Evolutionary conservation across 345 rosid genomes (phyloP).

Genomic region (Anastatica hierochuntica): DNA sequence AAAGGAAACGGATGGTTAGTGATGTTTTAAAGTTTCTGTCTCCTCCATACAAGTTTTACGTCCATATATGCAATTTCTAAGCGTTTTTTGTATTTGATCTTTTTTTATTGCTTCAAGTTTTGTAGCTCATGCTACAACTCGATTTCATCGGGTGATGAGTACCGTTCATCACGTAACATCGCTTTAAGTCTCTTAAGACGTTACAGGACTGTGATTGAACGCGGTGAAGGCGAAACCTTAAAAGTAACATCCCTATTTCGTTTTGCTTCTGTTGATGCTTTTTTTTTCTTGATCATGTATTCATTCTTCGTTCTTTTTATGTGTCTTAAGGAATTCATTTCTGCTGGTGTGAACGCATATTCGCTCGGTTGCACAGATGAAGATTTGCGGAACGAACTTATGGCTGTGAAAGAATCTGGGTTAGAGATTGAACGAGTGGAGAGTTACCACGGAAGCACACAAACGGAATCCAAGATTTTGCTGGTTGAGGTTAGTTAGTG

Average conservation of each 20-base stretch:
- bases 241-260: conserved; percentile 33
- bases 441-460: conserved; percentile 53
- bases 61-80: no score
- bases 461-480: conserved; percentile 52
- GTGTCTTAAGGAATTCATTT: conserved; percentile 67
- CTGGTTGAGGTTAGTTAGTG: conserved; percentile 45
- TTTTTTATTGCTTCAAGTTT: conserved; percentile 22
- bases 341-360: conserved; percentile 84
- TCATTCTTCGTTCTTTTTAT: conserved; percentile 9
- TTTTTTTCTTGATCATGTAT: conserved; percentile 3
- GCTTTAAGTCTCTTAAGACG: conserved; percentile 78
- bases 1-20: conserved; percentile 54
- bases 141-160: conserved; percentile 59
- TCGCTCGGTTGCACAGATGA: conserved; percentile 79
- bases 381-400: conserved; percentile 65
- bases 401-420: conserved; percentile 59
- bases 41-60: no score
- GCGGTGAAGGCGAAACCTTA: conserved; percentile 91
- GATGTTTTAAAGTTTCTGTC: no score
- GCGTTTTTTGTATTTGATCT: background rate
- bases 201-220: conserved; percentile 69
- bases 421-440: conserved; percentile 48
- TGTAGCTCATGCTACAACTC: conserved; percentile 38
- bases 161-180: conserved; percentile 79
- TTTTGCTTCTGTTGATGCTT: background rate